Evolutionary conservation across 2,329 filamentous ascomycete species (phyloP).

Genomic region (Lasiodiplodia citricola): DNA sequence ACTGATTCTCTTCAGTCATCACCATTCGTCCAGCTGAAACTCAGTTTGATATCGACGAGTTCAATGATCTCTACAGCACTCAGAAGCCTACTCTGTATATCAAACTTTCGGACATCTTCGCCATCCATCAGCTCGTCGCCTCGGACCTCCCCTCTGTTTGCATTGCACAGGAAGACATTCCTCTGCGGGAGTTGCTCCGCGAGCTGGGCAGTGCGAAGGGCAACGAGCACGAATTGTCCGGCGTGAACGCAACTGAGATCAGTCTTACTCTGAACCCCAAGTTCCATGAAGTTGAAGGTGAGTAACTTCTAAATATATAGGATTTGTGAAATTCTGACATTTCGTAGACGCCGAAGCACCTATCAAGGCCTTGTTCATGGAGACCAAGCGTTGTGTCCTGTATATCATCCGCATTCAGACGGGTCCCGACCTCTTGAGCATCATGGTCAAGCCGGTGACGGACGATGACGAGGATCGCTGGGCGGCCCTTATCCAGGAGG

Average conservation of each 20-base stretch:
- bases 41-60: conserved; percentile 98
- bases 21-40: conserved; percentile 84
- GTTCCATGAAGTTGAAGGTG: conserved; percentile 80
- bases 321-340: conserved; percentile 33
- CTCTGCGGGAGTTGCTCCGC: conserved; percentile 87
- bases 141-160: conserved; percentile 79
- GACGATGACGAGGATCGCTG: conserved; percentile 90
- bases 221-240: conserved; percentile 91
- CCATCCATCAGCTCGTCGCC: conserved; percentile 87
- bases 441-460: conserved; percentile 86
- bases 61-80: conserved; percentile 95
- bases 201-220: conserved; percentile 95
- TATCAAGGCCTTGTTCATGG: conserved; percentile 92
- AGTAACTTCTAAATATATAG: conserved; percentile 28
- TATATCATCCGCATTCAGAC: conserved; percentile 98
- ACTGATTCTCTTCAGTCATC: conserved; percentile 65
- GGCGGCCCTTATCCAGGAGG: conserved; percentile 79
- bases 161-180: conserved; percentile 75
- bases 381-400: conserved; percentile 94
- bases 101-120: conserved; percentile 97
- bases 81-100: conserved; percentile 99
- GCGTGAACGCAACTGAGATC: conserved; percentile 85
- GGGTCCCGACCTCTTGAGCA: conserved; percentile 89
- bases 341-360: conserved; percentile 82
- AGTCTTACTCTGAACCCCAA: conserved; percentile 89